Evolutionary conservation across 805 yeast genomes (phyloP).

Genomic region (Metschnikowia peoriensis): DNA sequence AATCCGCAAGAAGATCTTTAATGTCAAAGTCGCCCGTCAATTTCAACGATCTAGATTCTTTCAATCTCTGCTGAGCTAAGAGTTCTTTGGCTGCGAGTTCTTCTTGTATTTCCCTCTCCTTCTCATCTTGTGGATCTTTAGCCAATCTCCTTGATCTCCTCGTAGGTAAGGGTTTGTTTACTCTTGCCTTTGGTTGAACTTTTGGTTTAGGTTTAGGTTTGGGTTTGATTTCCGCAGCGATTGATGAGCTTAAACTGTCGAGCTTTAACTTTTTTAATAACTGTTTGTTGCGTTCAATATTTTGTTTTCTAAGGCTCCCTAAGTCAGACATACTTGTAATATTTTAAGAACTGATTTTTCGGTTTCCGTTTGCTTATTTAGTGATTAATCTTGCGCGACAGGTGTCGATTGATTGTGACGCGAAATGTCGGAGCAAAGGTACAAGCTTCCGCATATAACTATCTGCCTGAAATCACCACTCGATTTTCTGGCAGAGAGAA

Average conservation of each 20-base stretch:
- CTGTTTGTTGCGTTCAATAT: slow-evolving; percentile 80
- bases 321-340: slow-evolving; percentile 3
- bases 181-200: slow-evolving; percentile 15
- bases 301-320: slow-evolving; percentile 38
- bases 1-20: slow-evolving; percentile 53
- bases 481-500: slow-evolving; percentile 11
- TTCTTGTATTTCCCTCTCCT: slow-evolving; percentile 29
- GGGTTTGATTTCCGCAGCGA: slow-evolving; percentile 30
- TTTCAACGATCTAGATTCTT: slow-evolving; percentile 49
- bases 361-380: background rate
- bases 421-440: slow-evolving; percentile 41
- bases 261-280: slow-evolving; percentile 70
- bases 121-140: slow-evolving; percentile 41
- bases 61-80: slow-evolving; percentile 8
- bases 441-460: slow-evolving; percentile 43
- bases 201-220: slow-evolving; percentile 16
- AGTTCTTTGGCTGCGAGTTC: slow-evolving; percentile 42
- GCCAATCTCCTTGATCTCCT: slow-evolving; percentile 79
- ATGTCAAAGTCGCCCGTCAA: slow-evolving; percentile 65
- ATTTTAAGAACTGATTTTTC: background rate
- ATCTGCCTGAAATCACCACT: slow-evolving; percentile 28
- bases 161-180: slow-evolving; percentile 45
- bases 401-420: slow-evolving; percentile 16
- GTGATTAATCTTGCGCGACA: background rate
- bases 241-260: slow-evolving; percentile 52